Evolutionary conservation across 2,329 filamentous ascomycete genomes (phyloP).

Genomic region (Xenosphaeropsis pyriputrescens): DNA sequence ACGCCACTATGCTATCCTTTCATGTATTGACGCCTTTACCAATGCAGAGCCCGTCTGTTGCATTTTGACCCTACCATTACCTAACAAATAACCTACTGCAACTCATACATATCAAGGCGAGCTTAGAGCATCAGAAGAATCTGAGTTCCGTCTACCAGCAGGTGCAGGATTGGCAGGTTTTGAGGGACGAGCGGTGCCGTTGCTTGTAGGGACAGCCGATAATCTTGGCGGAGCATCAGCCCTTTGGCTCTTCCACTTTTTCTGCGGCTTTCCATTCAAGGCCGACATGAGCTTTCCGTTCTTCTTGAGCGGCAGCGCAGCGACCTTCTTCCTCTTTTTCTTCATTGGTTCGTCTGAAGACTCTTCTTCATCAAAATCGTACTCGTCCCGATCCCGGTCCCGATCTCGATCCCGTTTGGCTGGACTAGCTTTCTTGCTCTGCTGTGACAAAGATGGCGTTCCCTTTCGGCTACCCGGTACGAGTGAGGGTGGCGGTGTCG

Average conservation of each 20-base stretch:
- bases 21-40: no score
- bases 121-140: no score
- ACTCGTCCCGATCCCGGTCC: conserved; percentile 11
- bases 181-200: no score
- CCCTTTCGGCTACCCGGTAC: conserved; percentile 44
- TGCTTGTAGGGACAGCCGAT: no score
- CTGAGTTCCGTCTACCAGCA: no score
- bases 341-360: conserved; percentile 14
- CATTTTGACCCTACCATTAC: no score
- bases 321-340: conserved; percentile 10
- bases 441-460: conserved; percentile 32
- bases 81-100: no score
- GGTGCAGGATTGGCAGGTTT: no score
- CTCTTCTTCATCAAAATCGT: conserved; percentile 14
- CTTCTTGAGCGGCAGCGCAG: conserved; percentile 1
- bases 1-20: no score
- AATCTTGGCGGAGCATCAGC: no score
- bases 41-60: no score
- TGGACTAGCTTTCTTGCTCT: conserved; percentile 12
- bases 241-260: conserved; percentile 1
- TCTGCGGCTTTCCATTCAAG: not conserved
- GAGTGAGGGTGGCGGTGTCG: conserved; percentile 27
- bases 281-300: not conserved
- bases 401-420: conserved; percentile 10
- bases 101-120: no score